Percentiles rank a stretch among this genome's conserved stretches.
Conservation (phyloP, 2,329 filamentous ascomycete species). For the Penicillium sp. region DNA sequence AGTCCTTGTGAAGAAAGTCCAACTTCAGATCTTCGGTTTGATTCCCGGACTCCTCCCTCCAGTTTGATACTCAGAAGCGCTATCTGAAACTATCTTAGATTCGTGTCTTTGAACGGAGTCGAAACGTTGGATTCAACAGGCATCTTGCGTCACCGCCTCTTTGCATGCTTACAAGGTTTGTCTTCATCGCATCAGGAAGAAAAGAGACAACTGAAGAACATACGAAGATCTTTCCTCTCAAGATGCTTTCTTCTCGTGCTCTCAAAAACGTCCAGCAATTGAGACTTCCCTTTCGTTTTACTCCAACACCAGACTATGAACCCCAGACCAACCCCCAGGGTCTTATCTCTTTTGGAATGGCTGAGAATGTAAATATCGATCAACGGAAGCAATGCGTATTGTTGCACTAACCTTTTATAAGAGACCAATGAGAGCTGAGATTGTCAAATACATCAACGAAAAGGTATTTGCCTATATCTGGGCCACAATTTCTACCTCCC, state of each 20-base stretch:
- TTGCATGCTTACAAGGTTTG: not conserved
- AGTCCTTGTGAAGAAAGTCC: not conserved
- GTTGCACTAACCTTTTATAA: conserved; percentile 16
- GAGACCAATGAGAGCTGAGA: conserved; percentile 43
- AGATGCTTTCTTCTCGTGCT: conserved; percentile 36
- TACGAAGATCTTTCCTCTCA: not conserved
- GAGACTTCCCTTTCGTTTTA: conserved; percentile 33
- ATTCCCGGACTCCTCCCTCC: not conserved
- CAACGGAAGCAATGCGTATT: not conserved
- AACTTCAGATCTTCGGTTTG: not conserved
- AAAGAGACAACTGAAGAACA: not conserved
- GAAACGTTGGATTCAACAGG: not conserved
- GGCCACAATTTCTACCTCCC: not conserved
- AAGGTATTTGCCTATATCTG: conserved; percentile 21
- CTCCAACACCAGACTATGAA: conserved; percentile 30
- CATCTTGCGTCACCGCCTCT: conserved; percentile 12
- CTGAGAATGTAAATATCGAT: conserved; percentile 37
- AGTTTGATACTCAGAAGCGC: not conserved
- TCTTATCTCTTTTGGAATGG: conserved; percentile 40
- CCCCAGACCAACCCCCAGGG: conserved; percentile 35
- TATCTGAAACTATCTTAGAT: not conserved
- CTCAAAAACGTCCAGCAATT: conserved; percentile 26
- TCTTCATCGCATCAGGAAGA: too few species aligned
- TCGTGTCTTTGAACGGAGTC: not conserved
- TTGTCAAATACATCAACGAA: conserved; percentile 44